Evolutionary conservation across 495 filamentous ascomycete genomes (phyloP), one percentile per base, ranked within the genome.

Genomic region (Hypoxylon perforatum): DNA sequence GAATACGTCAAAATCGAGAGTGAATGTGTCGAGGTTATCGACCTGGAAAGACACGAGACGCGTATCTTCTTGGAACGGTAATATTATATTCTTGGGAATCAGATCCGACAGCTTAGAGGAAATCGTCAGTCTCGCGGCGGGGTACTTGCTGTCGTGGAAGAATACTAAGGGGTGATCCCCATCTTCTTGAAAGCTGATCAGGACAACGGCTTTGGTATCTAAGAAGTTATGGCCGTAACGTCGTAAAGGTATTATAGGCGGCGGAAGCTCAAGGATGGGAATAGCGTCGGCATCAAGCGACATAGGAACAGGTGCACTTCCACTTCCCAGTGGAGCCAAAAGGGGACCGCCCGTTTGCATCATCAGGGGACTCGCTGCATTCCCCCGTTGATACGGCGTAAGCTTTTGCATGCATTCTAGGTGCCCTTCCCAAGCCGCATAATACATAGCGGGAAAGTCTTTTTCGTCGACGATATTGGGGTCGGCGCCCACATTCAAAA

Each of bases 171-270:
- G 88, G 49, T 83, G 82, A 11, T 92, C 88, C 17, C 83, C 80
- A 19, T 84, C 80, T 63, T 89, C 86, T 50, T 93, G 91, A 67
- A 99, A 97, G 67, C 85, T 88, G 50, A 99, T 88, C 69, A 97
- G 91, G 3, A 99, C 85, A 57, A 97, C 94, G 0, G 94, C 94
- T 77, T 97, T 99, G 15, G 92, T 95, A 73, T 99, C 95, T 50
- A 99, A 81, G 82, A 98, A 99, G 75, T 98, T 99, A 79, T 99
- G 95, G 17, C 95, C 95, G 75, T 98, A 98, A 39, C 95, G 88
- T 53, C 94, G 85, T 28, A 97, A 80, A 12, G 95, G 95, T 67
- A 99, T 97, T 57, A 99, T 97, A 0, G 95, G 95, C 35, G 96
- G 95, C 44, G 95, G 95, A 4, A 99, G 85, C 64, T 91, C 91